phyloP scores from a whole-genome alignment of 2,329 filamentous ascomycete species.

The Atkinsonella hypoxylon region DNA sequence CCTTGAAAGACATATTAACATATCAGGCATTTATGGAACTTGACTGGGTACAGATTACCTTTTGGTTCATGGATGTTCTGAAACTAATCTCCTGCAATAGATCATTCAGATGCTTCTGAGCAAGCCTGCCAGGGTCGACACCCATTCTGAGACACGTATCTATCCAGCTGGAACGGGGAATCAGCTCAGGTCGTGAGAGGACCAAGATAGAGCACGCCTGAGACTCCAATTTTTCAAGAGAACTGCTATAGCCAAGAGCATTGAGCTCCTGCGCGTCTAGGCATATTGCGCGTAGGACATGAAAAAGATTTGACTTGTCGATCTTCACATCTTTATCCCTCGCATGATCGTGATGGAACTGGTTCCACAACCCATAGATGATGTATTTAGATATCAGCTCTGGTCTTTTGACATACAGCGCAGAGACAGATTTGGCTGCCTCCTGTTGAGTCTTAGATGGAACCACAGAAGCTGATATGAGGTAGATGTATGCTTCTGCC shows the following conservation, averaged over 20 bases:
- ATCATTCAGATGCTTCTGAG: slow-evolving; percentile 46
- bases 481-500: slow-evolving; percentile 76
- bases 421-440: slow-evolving; percentile 48
- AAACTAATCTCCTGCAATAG: slow-evolving; percentile 56
- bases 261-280: slow-evolving; percentile 39
- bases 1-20: slow-evolving; percentile 12
- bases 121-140: slow-evolving; percentile 72
- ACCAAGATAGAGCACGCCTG: slow-evolving; percentile 72
- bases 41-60: slow-evolving; percentile 28
- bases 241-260: slow-evolving; percentile 28
- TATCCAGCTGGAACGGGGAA: slow-evolving; percentile 79
- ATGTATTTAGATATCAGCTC: slow-evolving; percentile 49
- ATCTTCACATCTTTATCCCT: slow-evolving; percentile 71
- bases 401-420: slow-evolving; percentile 50
- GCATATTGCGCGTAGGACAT: slow-evolving; percentile 51
- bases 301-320: slow-evolving; percentile 50
- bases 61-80: slow-evolving; percentile 35
- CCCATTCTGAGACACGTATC: slow-evolving; percentile 69
- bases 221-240: slow-evolving; percentile 40
- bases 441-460: slow-evolving; percentile 52
- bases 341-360: slow-evolving; percentile 54
- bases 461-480: slow-evolving; percentile 52
- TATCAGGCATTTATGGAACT: not conserved
- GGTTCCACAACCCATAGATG: slow-evolving; percentile 65
- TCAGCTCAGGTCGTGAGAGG: slow-evolving; percentile 63